Evolutionary conservation across 768 basidiomycete genomes (phyloP).

Genomic region (Steccherinum ochraceum): DNA sequence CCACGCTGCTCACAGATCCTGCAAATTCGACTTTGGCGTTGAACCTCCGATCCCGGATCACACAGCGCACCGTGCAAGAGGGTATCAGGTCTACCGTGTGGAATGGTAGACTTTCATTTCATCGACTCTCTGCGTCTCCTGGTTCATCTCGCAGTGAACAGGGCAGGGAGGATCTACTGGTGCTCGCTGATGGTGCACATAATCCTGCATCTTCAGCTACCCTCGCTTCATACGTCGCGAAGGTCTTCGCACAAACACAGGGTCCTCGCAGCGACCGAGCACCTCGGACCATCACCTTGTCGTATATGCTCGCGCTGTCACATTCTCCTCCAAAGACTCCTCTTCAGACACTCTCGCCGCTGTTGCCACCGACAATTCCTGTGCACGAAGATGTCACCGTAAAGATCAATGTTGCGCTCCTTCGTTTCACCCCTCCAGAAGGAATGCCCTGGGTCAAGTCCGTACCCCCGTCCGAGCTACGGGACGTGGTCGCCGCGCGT

Average conservation of each 20-base stretch:
- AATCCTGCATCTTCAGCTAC: constrained; percentile 72
- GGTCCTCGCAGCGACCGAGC: constrained; percentile 3
- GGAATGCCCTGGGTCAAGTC: constrained; percentile 94
- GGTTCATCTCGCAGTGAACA: no score
- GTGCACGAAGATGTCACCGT: constrained; percentile 15
- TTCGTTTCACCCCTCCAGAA: constrained; percentile 65
- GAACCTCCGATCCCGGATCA: constrained; percentile 35
- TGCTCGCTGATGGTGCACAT: constrained; percentile 92
- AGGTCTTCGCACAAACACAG: constrained; percentile 23
- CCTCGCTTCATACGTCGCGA: constrained; percentile 58
- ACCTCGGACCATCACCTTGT: constrained; percentile 34
- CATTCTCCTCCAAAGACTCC: constrained; percentile 84
- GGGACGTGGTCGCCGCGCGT: constrained; percentile 35
- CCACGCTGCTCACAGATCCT: constrained; percentile 40
- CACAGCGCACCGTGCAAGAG: constrained; percentile 36
- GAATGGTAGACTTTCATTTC: constrained; percentile 83
- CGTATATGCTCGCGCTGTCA: constrained; percentile 78
- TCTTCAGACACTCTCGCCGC: constrained; percentile 58
- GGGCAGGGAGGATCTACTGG: constrained; percentile 18
- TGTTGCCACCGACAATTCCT: constrained; percentile 40
- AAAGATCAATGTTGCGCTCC: constrained; percentile 43
- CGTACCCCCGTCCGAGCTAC: constrained; percentile 47
- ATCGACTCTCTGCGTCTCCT: constrained; percentile 25
- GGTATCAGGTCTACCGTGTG: constrained; percentile 64
- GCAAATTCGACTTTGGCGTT: constrained; percentile 39